Percentiles rank a stretch among this genome's conserved stretches.
phyloP scores from a whole-genome alignment of 306 rosid genomes.

The Medicago lupulina region DNA sequence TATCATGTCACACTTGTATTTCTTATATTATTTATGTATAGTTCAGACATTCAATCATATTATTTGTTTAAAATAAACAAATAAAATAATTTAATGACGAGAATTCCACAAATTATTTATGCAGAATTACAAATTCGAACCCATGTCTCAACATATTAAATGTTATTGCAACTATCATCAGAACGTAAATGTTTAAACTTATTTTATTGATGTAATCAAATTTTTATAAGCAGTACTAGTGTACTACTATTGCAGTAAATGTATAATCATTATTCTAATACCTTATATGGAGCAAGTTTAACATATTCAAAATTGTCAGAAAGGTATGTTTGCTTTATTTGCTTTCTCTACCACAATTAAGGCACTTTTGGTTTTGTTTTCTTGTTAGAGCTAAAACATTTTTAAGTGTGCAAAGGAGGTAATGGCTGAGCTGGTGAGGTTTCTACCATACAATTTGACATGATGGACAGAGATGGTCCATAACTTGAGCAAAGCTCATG shows the following conservation, averaged over 20 bases:
- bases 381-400: constrained; percentile 8
- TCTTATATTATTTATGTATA: no score
- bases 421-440: constrained; percentile 47
- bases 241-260: background rate
- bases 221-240: background rate
- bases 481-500: constrained; percentile 50
- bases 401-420: constrained; percentile 8
- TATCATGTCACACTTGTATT: background rate
- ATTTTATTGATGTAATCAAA: background rate
- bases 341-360: background rate
- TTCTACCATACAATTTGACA: constrained; percentile 43
- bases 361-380: constrained; percentile 37
- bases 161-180: no score
- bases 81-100: no score
- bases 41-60: no score
- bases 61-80: no score
- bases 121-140: no score
- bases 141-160: no score
- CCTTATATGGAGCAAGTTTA: background rate
- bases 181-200: background rate
- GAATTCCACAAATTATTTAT: no score
- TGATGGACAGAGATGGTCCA: constrained; percentile 47
- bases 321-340: constrained; percentile 22
- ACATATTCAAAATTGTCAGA: constrained; percentile 33
- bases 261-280: background rate